Base-by-base conservation (phyloP, 1,139 yeast genomes). In the Sugiyamaella neomexicana region DNA sequence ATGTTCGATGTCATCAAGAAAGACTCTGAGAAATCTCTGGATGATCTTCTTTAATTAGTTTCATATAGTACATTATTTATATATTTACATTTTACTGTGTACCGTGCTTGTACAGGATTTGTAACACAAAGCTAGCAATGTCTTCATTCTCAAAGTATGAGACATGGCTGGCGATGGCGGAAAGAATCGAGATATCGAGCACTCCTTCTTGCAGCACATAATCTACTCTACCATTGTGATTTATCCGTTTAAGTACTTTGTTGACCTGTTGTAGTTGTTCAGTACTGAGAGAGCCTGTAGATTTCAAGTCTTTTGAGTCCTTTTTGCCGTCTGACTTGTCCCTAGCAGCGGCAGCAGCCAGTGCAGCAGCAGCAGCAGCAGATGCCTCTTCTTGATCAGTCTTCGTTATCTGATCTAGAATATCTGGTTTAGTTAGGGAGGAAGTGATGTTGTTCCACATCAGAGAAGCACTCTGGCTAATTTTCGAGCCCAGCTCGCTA, bases 71-170 rank as follows among this genome's bases (percentile, higher is more conserved):
- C 27, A 47, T 39, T 53, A 44, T 46, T 27, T 53, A 42, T 43
- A 42, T 52, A 20, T 20, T 20, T 20, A 20, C 25, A 20, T 38
- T 3, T 43, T 29, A 46, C 20, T 48, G 20, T n/a, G 12, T 13
- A n/a, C 20, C 32, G 23, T 23, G 16, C 15, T 41, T 47, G 38
- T 29, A 34, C n/a, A 50, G 34, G 12, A 44, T 45, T 38, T 46
- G 53, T 68, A 91, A 72, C 3, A 91, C 70, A 62, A 91, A 90
- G 1, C 86, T 87, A 0, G 95, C 93, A 27, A 93, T 83, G 64
- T 90, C 91, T 53, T 82, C 80, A 63, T 89, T 96, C 65, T 89
- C 96, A 68, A 91, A 86, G 68, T 93, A 93, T 46, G 90, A 82
- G 9, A 89, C 82, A 71, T 93, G 99, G 0, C 97, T 89, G 55